These are phyloP conservation scores for Cephaloascus albidus DNA, from an alignment of 805 yeast genomes.

Conservation along the genomic window DNA sequence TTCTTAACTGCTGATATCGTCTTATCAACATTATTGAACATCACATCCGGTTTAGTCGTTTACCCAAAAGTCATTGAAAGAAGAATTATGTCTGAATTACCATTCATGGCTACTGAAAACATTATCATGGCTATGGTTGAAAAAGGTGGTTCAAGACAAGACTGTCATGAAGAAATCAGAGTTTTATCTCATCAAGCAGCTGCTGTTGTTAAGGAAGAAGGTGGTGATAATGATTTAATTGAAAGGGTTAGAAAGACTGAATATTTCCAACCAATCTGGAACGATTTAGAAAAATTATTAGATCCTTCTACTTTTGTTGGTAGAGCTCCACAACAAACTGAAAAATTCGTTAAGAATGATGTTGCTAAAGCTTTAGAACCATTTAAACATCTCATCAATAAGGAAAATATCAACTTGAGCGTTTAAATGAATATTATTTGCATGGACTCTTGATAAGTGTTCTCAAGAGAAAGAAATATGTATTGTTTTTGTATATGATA, in stretches of 20 bases:
- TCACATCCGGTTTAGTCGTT: conserved; percentile 91
- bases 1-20: conserved; percentile 93
- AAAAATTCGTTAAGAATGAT: conserved; percentile 77
- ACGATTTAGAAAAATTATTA: conserved; percentile 67
- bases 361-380: conserved; percentile 78
- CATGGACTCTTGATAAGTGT: no score
- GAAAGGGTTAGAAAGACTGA: conserved; percentile 71
- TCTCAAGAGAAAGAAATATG: no score
- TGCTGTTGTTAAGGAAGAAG: conserved; percentile 93
- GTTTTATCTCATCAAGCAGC: conserved; percentile 97
- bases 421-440: conserved; percentile 52
- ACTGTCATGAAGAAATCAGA: conserved; percentile 95
- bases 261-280: conserved; percentile 86
- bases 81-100: conserved; percentile 88
- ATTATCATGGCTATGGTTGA: conserved; percentile 99
- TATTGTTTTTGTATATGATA: no score
- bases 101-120: conserved; percentile 99
- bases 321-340: conserved; percentile 97
- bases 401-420: conserved; percentile 66
- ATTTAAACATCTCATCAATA: conserved; percentile 46
- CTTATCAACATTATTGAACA: conserved; percentile 80
- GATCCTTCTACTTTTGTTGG: conserved; percentile 95
- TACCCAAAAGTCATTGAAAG: conserved; percentile 98
- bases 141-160: conserved; percentile 96
- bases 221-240: conserved; percentile 96